These are phyloP conservation scores for Talaromyces stipitatus DNA, from an alignment of 495 filamentous ascomycete species.

Conservation along the genomic window DNA sequence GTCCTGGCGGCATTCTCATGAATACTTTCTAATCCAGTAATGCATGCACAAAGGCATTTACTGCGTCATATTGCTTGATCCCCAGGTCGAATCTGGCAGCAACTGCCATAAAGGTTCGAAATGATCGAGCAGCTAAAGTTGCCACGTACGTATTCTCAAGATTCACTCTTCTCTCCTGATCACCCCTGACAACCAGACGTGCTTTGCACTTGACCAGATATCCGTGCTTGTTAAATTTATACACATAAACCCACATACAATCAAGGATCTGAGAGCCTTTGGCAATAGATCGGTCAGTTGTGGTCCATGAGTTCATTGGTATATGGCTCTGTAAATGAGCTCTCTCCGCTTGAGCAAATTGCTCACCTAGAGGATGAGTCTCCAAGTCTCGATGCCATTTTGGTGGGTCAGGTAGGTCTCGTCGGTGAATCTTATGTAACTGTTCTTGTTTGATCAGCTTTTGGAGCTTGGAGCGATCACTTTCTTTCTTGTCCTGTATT, in stretches of 20 bases:
- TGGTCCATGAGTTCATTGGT: not conserved
- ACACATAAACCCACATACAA: constrained; percentile 11
- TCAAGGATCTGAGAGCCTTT: constrained; percentile 1
- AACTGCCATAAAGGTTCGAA: constrained; percentile 13
- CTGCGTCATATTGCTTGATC: constrained; percentile 14
- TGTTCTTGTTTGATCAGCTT: no score
- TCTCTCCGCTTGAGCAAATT: not conserved
- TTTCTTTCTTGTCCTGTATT: no score
- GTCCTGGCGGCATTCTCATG: constrained; percentile 9
- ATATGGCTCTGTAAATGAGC: not conserved
- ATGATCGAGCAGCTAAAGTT: constrained; percentile 15
- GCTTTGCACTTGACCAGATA: constrained; percentile 20
- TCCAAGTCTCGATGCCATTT: not conserved
- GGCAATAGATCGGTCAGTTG: not conserved
- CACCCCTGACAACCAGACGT: constrained; percentile 17
- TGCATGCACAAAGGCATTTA: constrained; percentile 22
- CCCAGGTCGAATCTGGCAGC: constrained; percentile 16
- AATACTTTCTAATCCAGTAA: constrained; percentile 11
- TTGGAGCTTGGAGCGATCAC: no score
- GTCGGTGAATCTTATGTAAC: not conserved
- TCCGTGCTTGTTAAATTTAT: constrained; percentile 15
- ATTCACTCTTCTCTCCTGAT: constrained; percentile 12
- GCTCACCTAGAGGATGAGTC: not conserved
- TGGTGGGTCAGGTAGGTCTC: not conserved
- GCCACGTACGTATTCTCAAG: constrained; percentile 10